phyloP scores from a whole-genome alignment of 2,329 filamentous ascomycete genomes.

The Aureobasidium melanogenum region DNA sequence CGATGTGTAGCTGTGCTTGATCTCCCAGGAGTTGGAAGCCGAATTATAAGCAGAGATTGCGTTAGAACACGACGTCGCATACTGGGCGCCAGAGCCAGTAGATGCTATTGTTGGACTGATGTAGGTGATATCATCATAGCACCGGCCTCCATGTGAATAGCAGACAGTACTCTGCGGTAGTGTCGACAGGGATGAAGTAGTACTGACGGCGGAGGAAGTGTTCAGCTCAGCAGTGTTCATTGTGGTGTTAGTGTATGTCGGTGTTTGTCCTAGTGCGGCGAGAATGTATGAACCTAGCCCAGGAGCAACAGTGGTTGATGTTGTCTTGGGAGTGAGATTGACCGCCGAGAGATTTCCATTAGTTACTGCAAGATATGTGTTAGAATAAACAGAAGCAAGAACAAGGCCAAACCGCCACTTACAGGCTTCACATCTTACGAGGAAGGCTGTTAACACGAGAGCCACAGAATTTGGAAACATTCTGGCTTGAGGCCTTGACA shows the following conservation, averaged over 20 bases:
- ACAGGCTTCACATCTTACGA: slow-evolving; percentile 10
- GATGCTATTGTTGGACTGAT: background rate
- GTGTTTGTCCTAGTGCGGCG: slow-evolving; percentile 1
- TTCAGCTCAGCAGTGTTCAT: background rate
- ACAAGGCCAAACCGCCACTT: background rate
- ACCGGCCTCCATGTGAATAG: background rate
- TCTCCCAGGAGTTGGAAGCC: slow-evolving; percentile 9
- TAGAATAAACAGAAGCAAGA: background rate
- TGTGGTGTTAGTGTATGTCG: background rate
- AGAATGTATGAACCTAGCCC: slow-evolving; percentile 9
- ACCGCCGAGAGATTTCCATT: slow-evolving; percentile 4
- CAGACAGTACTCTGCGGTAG: background rate
- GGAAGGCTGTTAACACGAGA: background rate
- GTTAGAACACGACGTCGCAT: slow-evolving; percentile 8
- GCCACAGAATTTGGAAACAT: background rate
- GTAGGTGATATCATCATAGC: slow-evolving; percentile 5
- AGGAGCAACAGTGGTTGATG: background rate
- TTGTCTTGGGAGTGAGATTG: background rate
- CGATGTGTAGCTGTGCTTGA: background rate
- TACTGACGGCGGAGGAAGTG: background rate
- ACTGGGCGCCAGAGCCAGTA: background rate
- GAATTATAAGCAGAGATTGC: background rate
- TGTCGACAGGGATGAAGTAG: background rate
- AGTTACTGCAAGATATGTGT: background rate
- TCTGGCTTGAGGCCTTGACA: background rate